Evolutionary conservation across 75 land plant species (phyloP), one percentile per base, ranked within the genome.

Genomic region (Pinus albicaulis): DNA sequence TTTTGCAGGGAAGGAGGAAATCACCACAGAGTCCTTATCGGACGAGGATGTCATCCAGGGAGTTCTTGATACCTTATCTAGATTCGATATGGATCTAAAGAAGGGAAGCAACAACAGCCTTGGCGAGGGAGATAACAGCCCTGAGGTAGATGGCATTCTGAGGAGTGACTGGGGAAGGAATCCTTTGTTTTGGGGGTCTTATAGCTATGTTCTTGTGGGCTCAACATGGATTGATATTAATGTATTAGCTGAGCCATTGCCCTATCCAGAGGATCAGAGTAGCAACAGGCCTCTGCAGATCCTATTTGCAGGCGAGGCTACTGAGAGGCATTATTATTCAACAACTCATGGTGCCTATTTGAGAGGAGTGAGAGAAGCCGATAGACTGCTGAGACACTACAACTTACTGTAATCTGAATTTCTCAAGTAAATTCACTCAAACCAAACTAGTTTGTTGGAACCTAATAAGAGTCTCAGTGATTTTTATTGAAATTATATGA

Each of bases 311-410:
- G 82, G 82, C 16, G 82, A 80, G 55, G 79, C 82, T n/a, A 80
- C 82, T 10, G 55, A 80, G 22, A 80, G 80, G 72, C 44, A 77
- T 20, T 74, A 78, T 28, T 80, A 80, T 55, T 80, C 82, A 31
- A 80, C 82, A 15, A 80, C 82, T n/a, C 82, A 80, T 80, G 82
- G 80, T 78, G 82, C 82, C 25, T 80, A 62, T 65, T 64, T 80
- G 15, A 80, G 80, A 22, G 82, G 82, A 58, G 41, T 77, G 19
- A 79, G 82, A 56, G 82, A 80, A 64, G 82, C 82, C 19, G 56
- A 80, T 24, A 56, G 80, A 57, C 68, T 80, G 56, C 55, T 80
- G 12, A 26, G 78, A 63, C 80, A 80, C 55, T 80, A 78, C 34
- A 76, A 76, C 34, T 44, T 76, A 13, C 48, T 26, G 4, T 41